Conservation (phyloP, 805 yeast genomes). For the Metschnikowia dekortorum region DNA sequence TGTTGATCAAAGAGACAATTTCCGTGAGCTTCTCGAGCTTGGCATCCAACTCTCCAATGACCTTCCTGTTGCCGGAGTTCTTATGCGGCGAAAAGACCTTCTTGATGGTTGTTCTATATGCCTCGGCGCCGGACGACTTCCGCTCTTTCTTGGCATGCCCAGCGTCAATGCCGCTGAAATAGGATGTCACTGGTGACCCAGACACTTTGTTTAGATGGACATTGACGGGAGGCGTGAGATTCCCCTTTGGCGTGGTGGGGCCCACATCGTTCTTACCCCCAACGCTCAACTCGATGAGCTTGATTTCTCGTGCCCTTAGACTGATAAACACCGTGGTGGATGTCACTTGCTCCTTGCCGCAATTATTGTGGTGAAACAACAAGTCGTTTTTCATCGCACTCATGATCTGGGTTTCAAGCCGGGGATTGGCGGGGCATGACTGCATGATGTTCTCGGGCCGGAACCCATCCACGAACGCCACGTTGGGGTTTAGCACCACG, state of each 20-base stretch:
- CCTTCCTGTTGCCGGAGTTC: constrained; percentile 29
- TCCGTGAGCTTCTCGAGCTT: constrained; percentile 26
- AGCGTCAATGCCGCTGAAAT: constrained; percentile 4
- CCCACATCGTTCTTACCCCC: constrained; percentile 14
- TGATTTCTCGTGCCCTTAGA: constrained; percentile 42
- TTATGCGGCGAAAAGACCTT: constrained; percentile 34
- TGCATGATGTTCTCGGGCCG: constrained; percentile 51
- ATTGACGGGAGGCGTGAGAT: constrained; percentile 5
- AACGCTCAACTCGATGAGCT: constrained; percentile 37
- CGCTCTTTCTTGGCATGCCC: constrained; percentile 5
- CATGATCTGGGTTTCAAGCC: constrained; percentile 46
- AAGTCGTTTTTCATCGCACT: constrained; percentile 53
- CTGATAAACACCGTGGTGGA: constrained; percentile 40
- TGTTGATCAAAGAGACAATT: constrained; percentile 17
- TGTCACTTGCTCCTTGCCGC: constrained; percentile 25
- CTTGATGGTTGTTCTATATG: constrained; percentile 32
- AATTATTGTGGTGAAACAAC: constrained; percentile 37
- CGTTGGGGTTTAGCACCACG: constrained; percentile 24
- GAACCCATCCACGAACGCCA: constrained; percentile 46
- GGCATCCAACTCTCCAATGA: constrained; percentile 23
- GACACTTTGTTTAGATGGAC: constrained; percentile 1
- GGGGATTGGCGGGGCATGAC: constrained; percentile 49
- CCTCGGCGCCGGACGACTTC: constrained; percentile 8
- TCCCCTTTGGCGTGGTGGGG: constrained; percentile 1
- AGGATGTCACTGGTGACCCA: constrained; percentile 10